Conservation (phyloP, 495 filamentous ascomycete species). For the Chaetomium cochliodes region DNA sequence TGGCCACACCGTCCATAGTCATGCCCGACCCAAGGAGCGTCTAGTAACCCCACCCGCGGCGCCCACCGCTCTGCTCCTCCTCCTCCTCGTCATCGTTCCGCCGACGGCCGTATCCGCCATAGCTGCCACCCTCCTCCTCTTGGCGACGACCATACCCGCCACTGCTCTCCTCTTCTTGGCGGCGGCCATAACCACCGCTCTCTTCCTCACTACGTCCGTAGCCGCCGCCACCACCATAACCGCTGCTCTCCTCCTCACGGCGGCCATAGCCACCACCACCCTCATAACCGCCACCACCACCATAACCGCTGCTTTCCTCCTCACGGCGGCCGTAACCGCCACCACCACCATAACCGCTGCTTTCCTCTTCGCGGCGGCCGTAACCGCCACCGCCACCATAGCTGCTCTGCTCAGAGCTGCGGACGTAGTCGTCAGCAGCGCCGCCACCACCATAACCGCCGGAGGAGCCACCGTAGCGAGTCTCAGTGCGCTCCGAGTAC, state of each 20-base stretch:
- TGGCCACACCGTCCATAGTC: no score
- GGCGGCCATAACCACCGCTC: neutral
- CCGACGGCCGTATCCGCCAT: slow-evolving; percentile 18
- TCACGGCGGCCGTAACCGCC: slow-evolving; percentile 14
- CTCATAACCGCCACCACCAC: slow-evolving; percentile 1
- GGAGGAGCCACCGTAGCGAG: slow-evolving; percentile 18
- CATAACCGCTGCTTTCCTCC: slow-evolving; percentile 21
- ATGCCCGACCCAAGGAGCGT: no score
- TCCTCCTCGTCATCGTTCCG: slow-evolving; percentile 11
- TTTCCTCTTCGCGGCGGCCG: slow-evolving; percentile 13
- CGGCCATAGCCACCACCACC: neutral
- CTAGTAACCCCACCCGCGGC: slow-evolving; percentile 17
- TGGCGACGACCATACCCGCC: slow-evolving; percentile 11
- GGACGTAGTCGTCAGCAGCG: slow-evolving; percentile 17
- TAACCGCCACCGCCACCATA: slow-evolving; percentile 9
- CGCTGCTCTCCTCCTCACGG: slow-evolving; percentile 12
- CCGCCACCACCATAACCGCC: slow-evolving; percentile 15
- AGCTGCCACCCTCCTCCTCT: slow-evolving; percentile 17
- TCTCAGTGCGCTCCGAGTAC: slow-evolving; percentile 39
- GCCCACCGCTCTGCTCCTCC: slow-evolving; percentile 8
- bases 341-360: slow-evolving; percentile 12
- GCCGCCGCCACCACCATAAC: slow-evolving; percentile 21
- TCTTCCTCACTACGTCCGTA: slow-evolving; percentile 15
- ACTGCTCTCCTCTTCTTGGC: slow-evolving; percentile 13
- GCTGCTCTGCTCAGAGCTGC: slow-evolving; percentile 30